Conservation (phyloP, 2,329 filamentous ascomycete genomes). For the Capronia epimyces region DNA sequence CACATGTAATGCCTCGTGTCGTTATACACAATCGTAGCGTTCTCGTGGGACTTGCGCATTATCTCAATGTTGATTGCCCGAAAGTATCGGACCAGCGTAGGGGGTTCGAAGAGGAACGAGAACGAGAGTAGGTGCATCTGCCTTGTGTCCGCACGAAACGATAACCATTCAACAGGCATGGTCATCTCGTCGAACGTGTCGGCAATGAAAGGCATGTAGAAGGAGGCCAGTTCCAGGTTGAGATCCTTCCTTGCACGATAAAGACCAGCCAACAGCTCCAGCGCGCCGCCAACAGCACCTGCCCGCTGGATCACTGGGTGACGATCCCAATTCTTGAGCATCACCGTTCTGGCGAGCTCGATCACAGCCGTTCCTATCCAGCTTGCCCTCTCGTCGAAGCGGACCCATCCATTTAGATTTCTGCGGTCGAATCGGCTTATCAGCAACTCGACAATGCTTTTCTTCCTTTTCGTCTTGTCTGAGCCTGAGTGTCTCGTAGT, state of each 20-base stretch:
- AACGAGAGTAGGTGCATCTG: conserved; percentile 71
- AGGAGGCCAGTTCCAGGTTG: conserved; percentile 58
- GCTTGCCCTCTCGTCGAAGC: conserved; percentile 8
- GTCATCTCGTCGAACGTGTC: conserved; percentile 69
- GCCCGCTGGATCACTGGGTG: conserved; percentile 63
- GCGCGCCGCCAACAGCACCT: conserved; percentile 67
- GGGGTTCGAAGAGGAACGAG: conserved; percentile 70
- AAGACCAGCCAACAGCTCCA: conserved; percentile 67
- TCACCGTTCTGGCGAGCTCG: conserved; percentile 46
- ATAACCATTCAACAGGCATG: conserved; percentile 67
- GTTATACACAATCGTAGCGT: conserved; percentile 50
- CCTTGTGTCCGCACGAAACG: conserved; percentile 56
- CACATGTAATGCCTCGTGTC: conserved; percentile 43
- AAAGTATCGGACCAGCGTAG: conserved; percentile 74
- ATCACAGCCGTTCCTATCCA: conserved; percentile 19
- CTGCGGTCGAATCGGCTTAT: conserved; percentile 32
- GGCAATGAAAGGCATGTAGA: conserved; percentile 68
- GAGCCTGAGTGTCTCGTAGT: conserved; percentile 5
- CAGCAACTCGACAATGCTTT: conserved; percentile 30
- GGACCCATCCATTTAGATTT: conserved; percentile 5
- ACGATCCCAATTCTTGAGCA: conserved; percentile 77
- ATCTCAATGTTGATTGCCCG: conserved; percentile 78
- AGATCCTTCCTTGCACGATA: conserved; percentile 62
- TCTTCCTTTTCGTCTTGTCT: conserved; percentile 6
- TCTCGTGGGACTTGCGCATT: conserved; percentile 76